These are phyloP conservation scores for Saccharomycopsis sp. DNA, from an alignment of 805 yeast species.

Conservation along the genomic window DNA sequence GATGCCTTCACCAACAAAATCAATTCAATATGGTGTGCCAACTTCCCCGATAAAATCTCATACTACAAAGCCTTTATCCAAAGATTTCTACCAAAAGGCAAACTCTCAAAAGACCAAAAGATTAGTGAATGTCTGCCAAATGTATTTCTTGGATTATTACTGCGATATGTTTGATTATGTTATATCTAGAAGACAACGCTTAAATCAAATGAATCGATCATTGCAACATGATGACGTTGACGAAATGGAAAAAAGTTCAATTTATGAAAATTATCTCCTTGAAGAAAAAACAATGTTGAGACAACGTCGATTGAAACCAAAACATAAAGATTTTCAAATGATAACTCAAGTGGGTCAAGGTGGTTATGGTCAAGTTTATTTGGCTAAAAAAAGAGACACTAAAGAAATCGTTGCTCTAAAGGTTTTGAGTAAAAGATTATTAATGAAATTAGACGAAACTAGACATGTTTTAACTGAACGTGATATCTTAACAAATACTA, in stretches of 20 bases:
- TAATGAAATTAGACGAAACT: constrained; percentile 88
- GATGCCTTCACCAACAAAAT: constrained; percentile 23
- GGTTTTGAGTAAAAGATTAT: constrained; percentile 77
- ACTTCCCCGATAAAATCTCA: neutral
- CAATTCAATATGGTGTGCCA: constrained; percentile 20
- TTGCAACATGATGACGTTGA: constrained; percentile 33
- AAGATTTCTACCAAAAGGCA: constrained; percentile 52
- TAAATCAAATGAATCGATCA: constrained; percentile 63
- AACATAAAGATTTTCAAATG: constrained; percentile 91
- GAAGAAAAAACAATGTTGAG: constrained; percentile 81
- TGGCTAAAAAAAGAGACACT: constrained; percentile 91
- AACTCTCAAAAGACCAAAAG: constrained; percentile 73
- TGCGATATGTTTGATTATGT: constrained; percentile 94
- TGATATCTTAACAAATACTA: constrained; percentile 91
- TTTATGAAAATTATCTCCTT: constrained; percentile 74
- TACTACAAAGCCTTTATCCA: constrained; percentile 11
- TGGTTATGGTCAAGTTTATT: constrained; percentile 97
- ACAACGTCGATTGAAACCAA: constrained; percentile 84
- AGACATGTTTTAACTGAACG: constrained; percentile 94
- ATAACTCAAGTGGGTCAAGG: constrained; percentile 99
- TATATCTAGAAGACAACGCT: constrained; percentile 76
- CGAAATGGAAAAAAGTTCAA: constrained; percentile 33
- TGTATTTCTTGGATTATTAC: constrained; percentile 90
- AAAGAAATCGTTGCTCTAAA: constrained; percentile 93
- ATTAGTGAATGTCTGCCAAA: constrained; percentile 83